Evolutionary conservation across 208 protist species (phyloP).

Genomic region (Phytomonas sp.): DNA sequence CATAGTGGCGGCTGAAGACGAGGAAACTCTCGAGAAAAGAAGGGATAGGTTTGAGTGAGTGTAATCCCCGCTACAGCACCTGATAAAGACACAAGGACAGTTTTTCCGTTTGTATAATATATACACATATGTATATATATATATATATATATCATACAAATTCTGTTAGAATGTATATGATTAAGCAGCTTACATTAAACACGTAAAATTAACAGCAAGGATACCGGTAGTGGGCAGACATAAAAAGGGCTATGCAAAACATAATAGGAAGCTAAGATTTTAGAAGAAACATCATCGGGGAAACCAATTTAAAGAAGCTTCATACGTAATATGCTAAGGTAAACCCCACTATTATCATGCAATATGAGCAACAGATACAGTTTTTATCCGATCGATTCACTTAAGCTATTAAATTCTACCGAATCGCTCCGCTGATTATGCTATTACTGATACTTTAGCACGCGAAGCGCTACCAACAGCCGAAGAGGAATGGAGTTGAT

Average conservation of each 20-base stretch:
- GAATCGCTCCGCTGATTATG: not conserved
- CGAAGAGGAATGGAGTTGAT: not conserved
- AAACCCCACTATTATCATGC: not conserved
- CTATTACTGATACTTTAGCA: not conserved
- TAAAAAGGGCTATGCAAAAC: not conserved
- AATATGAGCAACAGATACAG: not conserved
- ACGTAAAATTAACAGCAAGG: not conserved
- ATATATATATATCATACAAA: constrained; percentile 23
- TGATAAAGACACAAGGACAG: not conserved
- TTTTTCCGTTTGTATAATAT: not conserved
- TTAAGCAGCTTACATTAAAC: not conserved
- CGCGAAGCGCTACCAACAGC: not conserved
- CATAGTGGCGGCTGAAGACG: not conserved
- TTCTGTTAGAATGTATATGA: not conserved
- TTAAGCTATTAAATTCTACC: not conserved
- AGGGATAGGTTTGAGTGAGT: not conserved
- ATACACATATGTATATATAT: constrained; percentile 15
- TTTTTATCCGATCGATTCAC: not conserved
- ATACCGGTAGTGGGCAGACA: not conserved
- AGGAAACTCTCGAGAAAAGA: not conserved
- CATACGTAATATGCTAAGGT: not conserved
- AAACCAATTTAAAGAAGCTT: not conserved
- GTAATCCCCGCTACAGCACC: not conserved
- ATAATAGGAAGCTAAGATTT: not conserved
- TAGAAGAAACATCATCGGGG: not conserved